A percentile compares a stretch with the other conserved stretches of the same genome.
Evolutionary conservation across 176 grass and related monocot genomes (phyloP).

Genomic region (Ensete ventricosum): DNA sequence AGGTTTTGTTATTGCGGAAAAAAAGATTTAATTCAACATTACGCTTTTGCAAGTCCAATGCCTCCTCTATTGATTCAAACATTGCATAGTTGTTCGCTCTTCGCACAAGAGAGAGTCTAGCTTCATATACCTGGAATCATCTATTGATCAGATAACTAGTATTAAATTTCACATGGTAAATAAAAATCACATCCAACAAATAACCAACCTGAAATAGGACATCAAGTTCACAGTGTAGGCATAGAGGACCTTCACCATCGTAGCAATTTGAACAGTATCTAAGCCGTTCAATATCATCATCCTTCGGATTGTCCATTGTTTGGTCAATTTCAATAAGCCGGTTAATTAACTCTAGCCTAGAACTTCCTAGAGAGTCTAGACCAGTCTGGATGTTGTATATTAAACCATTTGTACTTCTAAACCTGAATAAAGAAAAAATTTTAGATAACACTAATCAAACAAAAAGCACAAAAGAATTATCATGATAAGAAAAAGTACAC

Average conservation of each 20-base stretch:
- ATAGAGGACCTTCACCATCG: conserved; percentile 75
- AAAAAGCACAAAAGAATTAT: background rate
- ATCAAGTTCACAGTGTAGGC: conserved; percentile 89
- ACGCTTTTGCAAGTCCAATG: conserved; percentile 53
- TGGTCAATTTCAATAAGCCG: conserved; percentile 71
- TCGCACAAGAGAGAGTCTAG: conserved; percentile 69
- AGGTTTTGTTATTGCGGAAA: conserved; percentile 57
- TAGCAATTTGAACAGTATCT: conserved; percentile 85
- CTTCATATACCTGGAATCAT: conserved; percentile 67
- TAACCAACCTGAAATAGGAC: conserved; percentile 59
- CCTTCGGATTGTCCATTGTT: conserved; percentile 75
- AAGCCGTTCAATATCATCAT: conserved; percentile 72
- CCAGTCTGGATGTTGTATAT: conserved; percentile 71
- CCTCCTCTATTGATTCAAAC: conserved; percentile 76
- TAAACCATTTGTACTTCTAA: conserved; percentile 54
- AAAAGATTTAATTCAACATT: conserved; percentile 83
- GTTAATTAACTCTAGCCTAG: conserved; percentile 56
- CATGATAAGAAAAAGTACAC: background rate
- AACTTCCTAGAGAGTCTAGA: conserved; percentile 65
- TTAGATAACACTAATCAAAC: background rate
- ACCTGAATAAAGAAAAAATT: conserved; percentile 35
- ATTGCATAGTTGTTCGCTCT: conserved; percentile 65
- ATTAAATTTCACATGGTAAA: conserved; percentile 3
- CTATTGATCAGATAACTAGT: conserved; percentile 21
- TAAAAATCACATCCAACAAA: conserved; percentile 1